These are phyloP conservation scores for Neonectria ditissima DNA, from an alignment of 2,329 filamentous ascomycete genomes.

Conservation along the genomic window DNA sequence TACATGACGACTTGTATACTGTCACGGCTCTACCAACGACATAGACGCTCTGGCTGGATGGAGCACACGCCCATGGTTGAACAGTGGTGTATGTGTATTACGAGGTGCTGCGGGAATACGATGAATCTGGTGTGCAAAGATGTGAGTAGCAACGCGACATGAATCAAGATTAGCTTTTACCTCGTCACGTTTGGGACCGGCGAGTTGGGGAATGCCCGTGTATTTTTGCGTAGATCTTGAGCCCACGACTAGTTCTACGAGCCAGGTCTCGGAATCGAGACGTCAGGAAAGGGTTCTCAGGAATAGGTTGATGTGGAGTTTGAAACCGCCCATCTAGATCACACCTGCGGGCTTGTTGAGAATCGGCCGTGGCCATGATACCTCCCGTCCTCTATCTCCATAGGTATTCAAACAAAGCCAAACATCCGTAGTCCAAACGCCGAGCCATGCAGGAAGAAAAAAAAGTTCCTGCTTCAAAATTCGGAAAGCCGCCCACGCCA, in stretches of 20 bases:
- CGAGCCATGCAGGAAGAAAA: slow-evolving; percentile 21
- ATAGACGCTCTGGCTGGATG: slow-evolving; percentile 33
- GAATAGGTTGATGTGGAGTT: neutral
- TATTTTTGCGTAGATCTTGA: neutral
- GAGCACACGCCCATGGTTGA: slow-evolving; percentile 41
- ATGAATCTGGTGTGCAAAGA: slow-evolving; percentile 22
- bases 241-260: neutral
- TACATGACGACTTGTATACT: slow-evolving; percentile 37
- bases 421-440: slow-evolving; percentile 20
- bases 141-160: slow-evolving; percentile 39
- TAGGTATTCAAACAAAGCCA: neutral
- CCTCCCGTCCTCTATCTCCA: slow-evolving; percentile 8
- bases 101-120: slow-evolving; percentile 27
- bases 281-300: neutral
- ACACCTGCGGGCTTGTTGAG: neutral
- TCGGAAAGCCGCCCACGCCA: slow-evolving; percentile 1
- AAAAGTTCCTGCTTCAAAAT: neutral
- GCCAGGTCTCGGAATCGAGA: neutral
- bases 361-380: neutral
- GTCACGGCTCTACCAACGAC: slow-evolving; percentile 37
- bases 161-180: slow-evolving; percentile 35
- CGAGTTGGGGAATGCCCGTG: neutral
- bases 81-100: slow-evolving; percentile 36
- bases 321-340: neutral
- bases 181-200: neutral